Base-by-base conservation (phyloP, 768 basidiomycete species). In the Holtermanniella nyarrowii region DNA sequence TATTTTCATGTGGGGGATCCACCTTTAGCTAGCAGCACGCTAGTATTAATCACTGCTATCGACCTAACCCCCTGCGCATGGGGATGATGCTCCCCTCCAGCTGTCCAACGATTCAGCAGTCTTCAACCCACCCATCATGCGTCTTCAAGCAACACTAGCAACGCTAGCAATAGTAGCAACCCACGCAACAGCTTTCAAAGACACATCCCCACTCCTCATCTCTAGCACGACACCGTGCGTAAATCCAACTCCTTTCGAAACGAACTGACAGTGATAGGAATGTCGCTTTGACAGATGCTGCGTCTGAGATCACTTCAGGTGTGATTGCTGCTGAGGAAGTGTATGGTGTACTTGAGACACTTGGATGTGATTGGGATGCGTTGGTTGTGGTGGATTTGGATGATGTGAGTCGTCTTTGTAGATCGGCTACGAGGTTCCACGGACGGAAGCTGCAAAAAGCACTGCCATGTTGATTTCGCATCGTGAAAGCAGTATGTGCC, bases 321-420 rank as follows among this genome's bases (percentile, higher is more conserved):
- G 52, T 67, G 37, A 53, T 60, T 24, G 26, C 41, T 40, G 66
- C 66, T 3, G 56, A 61, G 18, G 63, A 64, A 46, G 51, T 65
- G 22, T 68, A 62, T 45, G 46, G 48, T 14, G 57, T 48, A n/a
- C 20, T 68, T 18, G 49, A 53, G 21, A 58, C 25, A 10, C 42
- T 68, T 12, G 66, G 66, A 11, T 68, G 66, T 42, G 59, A 59
- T 20, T 68, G 66, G 66, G 50, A 59, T 18, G 53, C 52, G 1
- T 25, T 68, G 23, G 56, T 61, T 5, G 49, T 65, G 1, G 57
- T 59, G n/a, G 53, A 64, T 31, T 51, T 57, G 5, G 61, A 64
- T n/a, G 57, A 59, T 42, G 66, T 68, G 48, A 49, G 66, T 60
- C 31, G 31, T 16, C 31, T 37, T 16, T 37, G 31, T 16, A 37